Evolutionary conservation across 202 grass and related monocot genomes (phyloP), one percentile per base, ranked within the genome.

Genomic region (Panicum virgatum): DNA sequence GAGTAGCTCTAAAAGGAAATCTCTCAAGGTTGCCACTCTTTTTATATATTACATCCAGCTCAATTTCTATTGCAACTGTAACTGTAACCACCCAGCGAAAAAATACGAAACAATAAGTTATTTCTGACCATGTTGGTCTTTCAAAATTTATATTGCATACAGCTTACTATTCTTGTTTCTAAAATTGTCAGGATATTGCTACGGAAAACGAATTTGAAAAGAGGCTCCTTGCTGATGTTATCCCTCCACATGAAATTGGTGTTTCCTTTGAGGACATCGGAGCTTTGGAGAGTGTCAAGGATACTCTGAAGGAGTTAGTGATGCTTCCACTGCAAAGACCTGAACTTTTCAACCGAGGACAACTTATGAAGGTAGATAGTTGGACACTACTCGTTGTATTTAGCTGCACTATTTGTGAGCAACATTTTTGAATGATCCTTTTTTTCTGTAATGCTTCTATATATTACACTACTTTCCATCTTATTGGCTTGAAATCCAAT

Each of bases 151-250:
- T 53, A 61, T 40, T 85, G 39, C 3, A 20, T 73, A 61, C 8
- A 66, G 0, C 88, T 90, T 75, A 85, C 19, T 72, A 42, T 68
- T 64, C 37, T 60, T 78, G 22, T 63, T 42, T 77, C 19, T 66
- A 72, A 89, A 22, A 67, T 86, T 68, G 42, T 43, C 65, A 98
- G 96, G 96, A 99, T 88, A 88, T 99, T 73, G 51, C 69, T 26
- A 99, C 85, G 7, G 96, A 99, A 27, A 99, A 96, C 7, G 93
- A 99, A 90, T 99, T 99, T 74, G 93, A 99, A 88, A 99, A 99
- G 89, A 88, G 88, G 68, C 92, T 99, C 72, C 89, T 99, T 67
- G 89, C 85, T 5, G 96, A 99, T 84, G 96, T 99, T 63, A 99
- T 99, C 30, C 96, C 96, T 72, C 91, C 96, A 46, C 85, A 88